Conservation (phyloP, 129 eudicot genomes). For the Flaveria linearis region DNA sequence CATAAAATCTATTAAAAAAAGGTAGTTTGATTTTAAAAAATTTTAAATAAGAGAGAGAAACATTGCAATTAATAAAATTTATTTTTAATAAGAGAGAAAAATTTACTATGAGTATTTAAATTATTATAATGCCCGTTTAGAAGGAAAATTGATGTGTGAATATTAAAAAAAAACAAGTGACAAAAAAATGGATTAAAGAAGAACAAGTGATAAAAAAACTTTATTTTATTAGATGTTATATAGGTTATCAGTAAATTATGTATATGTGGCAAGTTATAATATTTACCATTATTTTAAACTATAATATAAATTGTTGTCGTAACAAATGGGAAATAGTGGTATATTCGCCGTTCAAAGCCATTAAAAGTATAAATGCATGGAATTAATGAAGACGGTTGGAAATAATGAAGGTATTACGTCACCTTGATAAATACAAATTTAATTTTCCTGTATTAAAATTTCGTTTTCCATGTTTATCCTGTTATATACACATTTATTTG, state of each 20-base stretch:
- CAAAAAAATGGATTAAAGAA: too few relatives aligned
- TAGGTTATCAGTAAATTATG: not conserved
- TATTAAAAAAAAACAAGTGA: too few relatives aligned
- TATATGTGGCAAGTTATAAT: not conserved
- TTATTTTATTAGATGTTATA: too few relatives aligned
- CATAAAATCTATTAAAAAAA: too few relatives aligned
- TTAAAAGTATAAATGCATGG: conserved; percentile 15
- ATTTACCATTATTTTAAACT: not conserved
- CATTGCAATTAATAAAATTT: too few relatives aligned
- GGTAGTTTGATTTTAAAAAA: too few relatives aligned
- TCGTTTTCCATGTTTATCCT: conserved; percentile 31
- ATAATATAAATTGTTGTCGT: not conserved
- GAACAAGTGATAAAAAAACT: too few relatives aligned
- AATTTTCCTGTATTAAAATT: conserved; percentile 21
- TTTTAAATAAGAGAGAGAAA: too few relatives aligned
- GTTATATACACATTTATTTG: not conserved
- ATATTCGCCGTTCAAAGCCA: conserved; percentile 19
- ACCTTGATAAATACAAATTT: conserved; percentile 34
- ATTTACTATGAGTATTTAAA: too few relatives aligned
- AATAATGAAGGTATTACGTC: conserved; percentile 31
- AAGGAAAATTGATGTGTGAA: too few relatives aligned
- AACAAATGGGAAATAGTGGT: conserved; percentile 18
- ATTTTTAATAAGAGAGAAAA: too few relatives aligned
- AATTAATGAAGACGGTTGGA: conserved; percentile 33
- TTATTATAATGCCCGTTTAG: too few relatives aligned